Conservation (phyloP, 768 basidiomycete species). For the Psilocybe azurescens region DNA sequence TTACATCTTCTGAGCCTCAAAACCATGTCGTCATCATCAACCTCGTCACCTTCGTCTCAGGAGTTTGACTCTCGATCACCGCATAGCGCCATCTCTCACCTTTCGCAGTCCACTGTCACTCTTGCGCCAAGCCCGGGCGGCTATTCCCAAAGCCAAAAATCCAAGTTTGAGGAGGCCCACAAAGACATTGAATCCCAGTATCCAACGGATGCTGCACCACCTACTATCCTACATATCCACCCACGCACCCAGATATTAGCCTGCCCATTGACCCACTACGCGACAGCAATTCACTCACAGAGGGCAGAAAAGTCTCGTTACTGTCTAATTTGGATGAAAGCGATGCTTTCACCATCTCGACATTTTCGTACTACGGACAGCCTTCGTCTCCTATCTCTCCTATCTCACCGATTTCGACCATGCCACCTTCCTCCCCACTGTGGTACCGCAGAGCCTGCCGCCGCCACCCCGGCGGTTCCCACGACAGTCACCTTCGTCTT, state of each 20-base stretch:
- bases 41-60: not conserved
- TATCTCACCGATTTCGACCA: not conserved
- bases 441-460: not conserved
- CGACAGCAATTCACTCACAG: not conserved
- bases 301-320: not conserved
- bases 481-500: not conserved
- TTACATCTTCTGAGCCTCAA: constrained; percentile 17
- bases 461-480: constrained; percentile 9
- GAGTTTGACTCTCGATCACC: not conserved
- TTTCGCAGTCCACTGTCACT: constrained; percentile 12
- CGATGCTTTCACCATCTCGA: constrained; percentile 17
- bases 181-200: constrained; percentile 14
- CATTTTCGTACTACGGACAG: constrained; percentile 20
- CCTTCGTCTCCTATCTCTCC: not conserved
- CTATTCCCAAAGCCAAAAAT: constrained; percentile 4
- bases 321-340: constrained; percentile 11
- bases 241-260: not conserved
- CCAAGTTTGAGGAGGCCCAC: constrained; percentile 11
- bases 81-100: not conserved
- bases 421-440: not conserved
- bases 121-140: constrained; percentile 7
- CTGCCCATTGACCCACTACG: constrained; percentile 18
- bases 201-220: constrained; percentile 6
- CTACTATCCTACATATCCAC: constrained; percentile 12
- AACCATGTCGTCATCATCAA: not conserved